Evolutionary conservation across 2,329 filamentous ascomycete genomes (phyloP).

Genomic region (Aaosphaeria pasadenensis): DNA sequence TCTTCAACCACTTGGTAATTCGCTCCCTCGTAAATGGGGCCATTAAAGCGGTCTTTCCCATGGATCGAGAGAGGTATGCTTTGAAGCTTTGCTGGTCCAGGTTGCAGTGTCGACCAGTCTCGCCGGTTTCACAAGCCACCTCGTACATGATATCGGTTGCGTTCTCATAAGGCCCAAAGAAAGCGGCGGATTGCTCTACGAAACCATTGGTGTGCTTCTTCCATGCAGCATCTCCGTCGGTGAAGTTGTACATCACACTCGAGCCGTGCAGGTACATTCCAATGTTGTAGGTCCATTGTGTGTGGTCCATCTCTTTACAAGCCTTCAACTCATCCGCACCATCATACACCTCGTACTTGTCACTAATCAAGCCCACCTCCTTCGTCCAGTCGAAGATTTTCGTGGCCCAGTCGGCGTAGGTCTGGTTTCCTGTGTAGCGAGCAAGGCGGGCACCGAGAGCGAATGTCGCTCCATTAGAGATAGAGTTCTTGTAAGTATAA

Average conservation of each 20-base stretch:
- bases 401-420: slow-evolving; percentile 60
- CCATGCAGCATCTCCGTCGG: slow-evolving; percentile 50
- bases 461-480: slow-evolving; percentile 81
- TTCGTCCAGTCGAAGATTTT: slow-evolving; percentile 61
- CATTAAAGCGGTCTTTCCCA: slow-evolving; percentile 44
- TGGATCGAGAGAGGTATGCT: slow-evolving; percentile 68
- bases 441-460: slow-evolving; percentile 74
- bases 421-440: slow-evolving; percentile 62
- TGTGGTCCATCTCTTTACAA: slow-evolving; percentile 51
- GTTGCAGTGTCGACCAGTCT: slow-evolving; percentile 54
- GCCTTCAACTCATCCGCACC: slow-evolving; percentile 51
- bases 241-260: slow-evolving; percentile 56
- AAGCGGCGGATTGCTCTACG: slow-evolving; percentile 47
- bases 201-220: slow-evolving; percentile 57
- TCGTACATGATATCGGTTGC: slow-evolving; percentile 60
- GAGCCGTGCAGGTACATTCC: slow-evolving; percentile 55
- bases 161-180: slow-evolving; percentile 55
- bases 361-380: slow-evolving; percentile 50
- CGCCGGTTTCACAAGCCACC: slow-evolving; percentile 60
- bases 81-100: slow-evolving; percentile 74
- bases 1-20: slow-evolving; percentile 38
- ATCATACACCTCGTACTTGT: slow-evolving; percentile 53
- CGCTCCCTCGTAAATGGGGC: slow-evolving; percentile 41
- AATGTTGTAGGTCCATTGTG: slow-evolving; percentile 58
- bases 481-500: slow-evolving; percentile 78